Evolutionary conservation across 2,329 filamentous ascomycete species (phyloP).

Genomic region (Penicillium olsonii): DNA sequence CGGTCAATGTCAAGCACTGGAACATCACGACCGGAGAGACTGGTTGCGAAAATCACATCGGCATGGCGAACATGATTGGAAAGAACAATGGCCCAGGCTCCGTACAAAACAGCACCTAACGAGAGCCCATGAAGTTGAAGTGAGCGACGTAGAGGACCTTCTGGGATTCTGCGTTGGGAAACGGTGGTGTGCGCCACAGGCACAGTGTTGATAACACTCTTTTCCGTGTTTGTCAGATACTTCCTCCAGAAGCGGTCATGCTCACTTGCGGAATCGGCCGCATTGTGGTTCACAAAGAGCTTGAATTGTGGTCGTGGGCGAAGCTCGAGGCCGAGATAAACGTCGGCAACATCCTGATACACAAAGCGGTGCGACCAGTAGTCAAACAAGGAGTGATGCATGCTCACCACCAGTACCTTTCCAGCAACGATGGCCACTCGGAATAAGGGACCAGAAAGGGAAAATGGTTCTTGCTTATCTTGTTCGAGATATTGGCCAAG

Average conservation of each 20-base stretch:
- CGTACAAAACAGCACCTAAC: slow-evolving; percentile 11
- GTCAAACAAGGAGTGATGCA: slow-evolving; percentile 38
- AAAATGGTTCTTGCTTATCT: slow-evolving; percentile 5
- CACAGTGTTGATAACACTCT: slow-evolving; percentile 3
- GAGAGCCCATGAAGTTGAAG: slow-evolving; percentile 3
- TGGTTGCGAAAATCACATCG: slow-evolving; percentile 14
- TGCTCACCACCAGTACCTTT: slow-evolving; percentile 27
- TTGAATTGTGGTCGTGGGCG: slow-evolving; percentile 4
- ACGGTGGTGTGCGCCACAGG: neutral
- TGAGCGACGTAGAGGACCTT: neutral
- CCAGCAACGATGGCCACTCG: slow-evolving; percentile 12
- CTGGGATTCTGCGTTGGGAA: slow-evolving; percentile 1
- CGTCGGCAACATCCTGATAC: slow-evolving; percentile 24
- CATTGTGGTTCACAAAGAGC: slow-evolving; percentile 1
- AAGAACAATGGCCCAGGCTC: slow-evolving; percentile 16
- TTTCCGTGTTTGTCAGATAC: slow-evolving; percentile 5
- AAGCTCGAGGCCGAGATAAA: slow-evolving; percentile 4
- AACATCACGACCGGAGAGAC: slow-evolving; percentile 14
- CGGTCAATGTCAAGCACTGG: slow-evolving; percentile 7
- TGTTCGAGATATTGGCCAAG: slow-evolving; percentile 12
- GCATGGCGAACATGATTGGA: slow-evolving; percentile 4
- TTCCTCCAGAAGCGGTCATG: slow-evolving; percentile 8
- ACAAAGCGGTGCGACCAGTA: slow-evolving; percentile 36
- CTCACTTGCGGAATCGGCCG: slow-evolving; percentile 1
- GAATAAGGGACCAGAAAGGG: slow-evolving; percentile 13